Evolutionary conservation across 1,284 basidiomycete species (phyloP), one percentile per base, ranked within the genome.

Genomic region (Rhodotorula sp.): DNA sequence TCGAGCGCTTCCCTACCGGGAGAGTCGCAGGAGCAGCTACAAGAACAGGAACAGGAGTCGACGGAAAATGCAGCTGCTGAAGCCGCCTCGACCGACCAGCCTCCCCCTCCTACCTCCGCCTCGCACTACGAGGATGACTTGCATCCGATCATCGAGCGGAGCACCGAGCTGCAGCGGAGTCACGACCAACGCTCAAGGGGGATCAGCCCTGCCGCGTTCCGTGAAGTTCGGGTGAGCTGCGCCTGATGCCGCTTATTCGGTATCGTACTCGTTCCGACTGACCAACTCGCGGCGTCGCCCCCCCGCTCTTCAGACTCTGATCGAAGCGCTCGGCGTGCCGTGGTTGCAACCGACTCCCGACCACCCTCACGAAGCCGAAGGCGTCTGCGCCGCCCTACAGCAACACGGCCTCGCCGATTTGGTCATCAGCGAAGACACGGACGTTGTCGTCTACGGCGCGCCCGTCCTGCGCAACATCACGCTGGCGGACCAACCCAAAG

Each of bases 341-440:
- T 62, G 48, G 47, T 52, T 76, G 47, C 63, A 69, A 38, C 73
- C 75, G 3, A 50, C 55, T 2, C 43, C 64, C 3, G n/a, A 12
- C 15, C 34, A 58, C 6, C 75, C 75, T 1, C 54, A 64, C 65
- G 75, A 76, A 56, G 75, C 75, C 47, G 75, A 76, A 64, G 68
- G 65, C 10, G 56, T 76, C 31, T 76, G 75, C 57, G 48, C 70
- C 1, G 60, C 63, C 12, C 62, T 76, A n/a, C 68, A 64, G 58
- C n/a, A 50, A 43, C 50, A 19, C 23, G 55, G 57, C 16, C 62
- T 49, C 34, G 62, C 58, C 45, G 72, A 73, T 31, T 67, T 61
- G 52, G 72, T 76, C 70, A 65, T 71, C 6, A 70, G 68, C 28
- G 75, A 76, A 34, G 75, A 76, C 60, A 72, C 72, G 19, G 75